Conservation (phyloP, 345 rosid species). For the Angophora floribunda region DNA sequence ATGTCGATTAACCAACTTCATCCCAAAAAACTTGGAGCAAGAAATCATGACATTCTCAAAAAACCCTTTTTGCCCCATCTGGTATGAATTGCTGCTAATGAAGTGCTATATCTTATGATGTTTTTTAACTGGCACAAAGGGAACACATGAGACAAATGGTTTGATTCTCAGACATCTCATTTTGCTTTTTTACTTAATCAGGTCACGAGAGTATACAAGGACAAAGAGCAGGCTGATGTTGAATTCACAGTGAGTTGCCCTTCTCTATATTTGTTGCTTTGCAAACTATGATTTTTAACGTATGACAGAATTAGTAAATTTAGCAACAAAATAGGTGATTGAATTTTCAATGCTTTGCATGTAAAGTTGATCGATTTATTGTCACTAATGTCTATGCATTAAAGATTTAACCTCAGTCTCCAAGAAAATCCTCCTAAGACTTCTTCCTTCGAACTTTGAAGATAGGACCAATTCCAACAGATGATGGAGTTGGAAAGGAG, state of each 20-base stretch:
- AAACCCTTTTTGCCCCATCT: background rate
- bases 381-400: background rate
- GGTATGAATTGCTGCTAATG: background rate
- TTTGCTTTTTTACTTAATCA: background rate
- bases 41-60: background rate
- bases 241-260: slow-evolving; percentile 65
- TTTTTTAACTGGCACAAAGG: background rate
- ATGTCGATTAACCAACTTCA: background rate
- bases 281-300: background rate
- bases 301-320: background rate
- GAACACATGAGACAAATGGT: background rate
- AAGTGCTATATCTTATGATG: background rate
- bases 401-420: background rate
- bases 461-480: slow-evolving; percentile 71
- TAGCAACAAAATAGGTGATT: background rate
- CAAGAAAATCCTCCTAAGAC: background rate
- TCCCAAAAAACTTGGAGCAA: background rate
- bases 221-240: slow-evolving; percentile 77
- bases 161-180: background rate
- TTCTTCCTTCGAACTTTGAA: slow-evolving; percentile 8
- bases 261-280: background rate
- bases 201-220: slow-evolving; percentile 66
- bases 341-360: background rate
- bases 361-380: background rate
- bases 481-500: slow-evolving; percentile 60